Base-by-base conservation (phyloP, 2,329 filamentous ascomycete genomes). In the Seiridium cupressi region DNA sequence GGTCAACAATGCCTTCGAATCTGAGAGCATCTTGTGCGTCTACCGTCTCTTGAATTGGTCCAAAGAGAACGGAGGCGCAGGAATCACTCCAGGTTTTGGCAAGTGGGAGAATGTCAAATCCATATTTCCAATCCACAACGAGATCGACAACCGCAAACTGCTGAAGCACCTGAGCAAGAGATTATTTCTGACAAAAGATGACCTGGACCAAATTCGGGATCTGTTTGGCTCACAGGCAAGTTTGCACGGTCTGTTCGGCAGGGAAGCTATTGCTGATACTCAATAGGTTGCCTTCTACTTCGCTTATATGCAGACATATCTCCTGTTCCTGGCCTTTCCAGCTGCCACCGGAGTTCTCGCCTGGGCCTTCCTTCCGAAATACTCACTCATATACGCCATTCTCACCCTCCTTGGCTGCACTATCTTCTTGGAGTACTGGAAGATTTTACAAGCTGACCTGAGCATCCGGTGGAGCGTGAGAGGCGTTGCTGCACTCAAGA, bases 401-500 rank as follows among this genome's bases (percentile, higher is more conserved):
- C 75, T 87, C 31, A 90, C 86, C 59, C 84, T 85, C 36, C 73
- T 92, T 5, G 92, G 89, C 85, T 89, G 88, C 66, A 85, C 89
- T 6, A 79, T 91, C 3, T 93, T 93, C 64, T 82, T 92, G 10
- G 90, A 93, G 69, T 92, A 87, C 72, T 93, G 90, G 90, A 92
- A 91, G 73, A 84, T 91, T 51, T 86, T 89, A 62, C 88, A 93
- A 70, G 77, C 83, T 3, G 90, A 93, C 64, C 79, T 93, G 1
- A 83, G 84, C 55, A 82, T 92, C 26, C 83, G 89, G 51, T 93
- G 91, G 91, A 82, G 84, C 26, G 89, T 92, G 6, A 84, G 84
- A 57, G 87, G 88, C 7, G 87, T 93, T 3, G 86, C 85, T 4
- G 79, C 77, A 40, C 84, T 92, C 59, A 89, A 92, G 65, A 79